These are phyloP conservation scores for Lactarius quietus DNA, from an alignment of 768 basidiomycete species.

Conservation along the genomic window DNA sequence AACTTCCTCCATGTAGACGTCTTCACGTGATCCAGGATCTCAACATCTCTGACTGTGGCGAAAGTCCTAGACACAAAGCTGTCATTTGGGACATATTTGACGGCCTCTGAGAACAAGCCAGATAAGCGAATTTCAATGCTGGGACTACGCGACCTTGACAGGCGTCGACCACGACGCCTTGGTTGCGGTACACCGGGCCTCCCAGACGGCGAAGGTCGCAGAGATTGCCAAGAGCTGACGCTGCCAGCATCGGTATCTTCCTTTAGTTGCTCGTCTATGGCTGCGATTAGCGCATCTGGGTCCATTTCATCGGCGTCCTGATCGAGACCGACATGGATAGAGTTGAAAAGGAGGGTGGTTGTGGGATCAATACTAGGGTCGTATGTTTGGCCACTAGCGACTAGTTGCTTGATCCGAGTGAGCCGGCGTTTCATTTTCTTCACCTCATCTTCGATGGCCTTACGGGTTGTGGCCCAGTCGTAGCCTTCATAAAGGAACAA, in stretches of 20 bases:
- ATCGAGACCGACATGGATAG: slow-evolving; percentile 88
- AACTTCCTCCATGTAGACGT: slow-evolving; percentile 99
- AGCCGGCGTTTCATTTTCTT: slow-evolving; percentile 84
- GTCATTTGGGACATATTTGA: slow-evolving; percentile 55
- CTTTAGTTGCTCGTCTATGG: slow-evolving; percentile 87
- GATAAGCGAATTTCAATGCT: slow-evolving; percentile 81
- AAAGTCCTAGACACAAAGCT: slow-evolving; percentile 62
- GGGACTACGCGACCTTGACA: slow-evolving; percentile 71
- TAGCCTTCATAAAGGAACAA: slow-evolving; percentile 89
- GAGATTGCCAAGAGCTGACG: slow-evolving; percentile 88
- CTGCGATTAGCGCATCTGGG: slow-evolving; percentile 73
- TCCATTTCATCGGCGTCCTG: slow-evolving; percentile 73
- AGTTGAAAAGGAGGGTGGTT: slow-evolving; percentile 84
- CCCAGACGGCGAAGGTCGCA: slow-evolving; percentile 46
- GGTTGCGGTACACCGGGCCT: slow-evolving; percentile 25
- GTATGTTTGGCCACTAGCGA: slow-evolving; percentile 84
- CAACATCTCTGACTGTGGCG: slow-evolving; percentile 65
- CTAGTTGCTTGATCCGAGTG: slow-evolving; percentile 85
- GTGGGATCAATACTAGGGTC: slow-evolving; percentile 71
- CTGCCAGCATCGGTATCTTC: slow-evolving; percentile 70
- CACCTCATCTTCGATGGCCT: slow-evolving; percentile 81
- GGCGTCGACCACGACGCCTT: slow-evolving; percentile 41
- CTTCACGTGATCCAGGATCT: slow-evolving; percentile 96
- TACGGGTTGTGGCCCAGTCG: slow-evolving; percentile 87
- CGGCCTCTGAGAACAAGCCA: slow-evolving; percentile 61